Conservation (phyloP, 805 yeast genomes). For the Lipomyces sp. region DNA sequence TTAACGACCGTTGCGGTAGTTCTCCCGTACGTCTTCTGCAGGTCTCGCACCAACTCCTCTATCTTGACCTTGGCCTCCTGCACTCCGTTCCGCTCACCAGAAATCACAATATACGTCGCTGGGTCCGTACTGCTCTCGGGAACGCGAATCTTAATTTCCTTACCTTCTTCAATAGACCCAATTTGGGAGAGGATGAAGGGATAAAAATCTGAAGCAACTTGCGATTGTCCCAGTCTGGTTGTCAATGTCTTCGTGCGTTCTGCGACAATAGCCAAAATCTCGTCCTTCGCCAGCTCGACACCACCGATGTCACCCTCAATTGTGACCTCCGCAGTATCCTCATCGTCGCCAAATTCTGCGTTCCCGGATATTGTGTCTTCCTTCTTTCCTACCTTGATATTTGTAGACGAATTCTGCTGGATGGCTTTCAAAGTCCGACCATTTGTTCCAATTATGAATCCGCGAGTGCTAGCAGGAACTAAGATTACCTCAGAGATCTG, state of each 20-base stretch:
- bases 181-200: constrained; percentile 39
- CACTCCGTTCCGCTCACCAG: constrained; percentile 71
- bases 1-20: no score
- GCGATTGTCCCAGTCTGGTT: constrained; percentile 15
- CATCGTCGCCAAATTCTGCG: constrained; percentile 52
- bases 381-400: constrained; percentile 58
- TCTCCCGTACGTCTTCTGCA: background rate
- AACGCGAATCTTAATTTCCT: constrained; percentile 30
- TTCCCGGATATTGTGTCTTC: constrained; percentile 21
- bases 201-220: constrained; percentile 29
- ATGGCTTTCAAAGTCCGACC: constrained; percentile 82
- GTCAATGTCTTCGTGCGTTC: constrained; percentile 40
- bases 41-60: constrained; percentile 42
- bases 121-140: constrained; percentile 36
- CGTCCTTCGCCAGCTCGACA: constrained; percentile 65
- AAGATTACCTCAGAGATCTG: constrained; percentile 46
- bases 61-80: constrained; percentile 53
- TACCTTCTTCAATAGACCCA: constrained; percentile 37
- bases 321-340: constrained; percentile 56
- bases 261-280: constrained; percentile 68
- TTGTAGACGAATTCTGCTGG: constrained; percentile 61
- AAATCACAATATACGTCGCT: constrained; percentile 47
- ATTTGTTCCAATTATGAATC: constrained; percentile 80
- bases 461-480: constrained; percentile 73
- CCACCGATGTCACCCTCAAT: constrained; percentile 85